Base-by-base conservation (phyloP, 148 eudicot genomes). In the Amaranthus palmeri region DNA sequence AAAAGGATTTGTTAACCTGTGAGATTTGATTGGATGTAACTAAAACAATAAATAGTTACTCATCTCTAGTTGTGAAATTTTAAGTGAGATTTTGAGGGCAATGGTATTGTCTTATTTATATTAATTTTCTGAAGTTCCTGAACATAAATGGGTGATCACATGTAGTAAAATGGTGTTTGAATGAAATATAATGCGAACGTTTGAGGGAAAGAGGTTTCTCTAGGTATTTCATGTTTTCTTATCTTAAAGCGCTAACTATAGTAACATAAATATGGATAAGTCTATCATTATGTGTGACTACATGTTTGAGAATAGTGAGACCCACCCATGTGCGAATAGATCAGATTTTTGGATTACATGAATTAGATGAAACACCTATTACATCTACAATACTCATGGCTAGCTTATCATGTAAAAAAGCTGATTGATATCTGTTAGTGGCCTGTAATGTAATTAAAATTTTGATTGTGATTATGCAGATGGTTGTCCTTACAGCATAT, bases 401-500 rank as follows among this genome's bases (percentile, higher is more conserved):
- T 51, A 25, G 45, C 42, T 67, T 4, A 52, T 51, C 17, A 51
- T 51, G 17, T 4, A 42, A 14, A 18, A 3, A 2, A 47, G 46
- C 57, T 49, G 57, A 67, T 17, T 2, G 57, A 5, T 25, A 36
- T n/a, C 42, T 53, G 44, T 67, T 25, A 3, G 17, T 12, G 17
- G 14, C 10, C 52, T 2, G 43, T 43, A 17, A 43, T 55, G 42
- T 42, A 54, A 14, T 51, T 13, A 11, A 65, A 4, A 18, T 48
- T 25, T 25, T 69, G 58, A 18, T 60, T 74, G 65, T 68, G 67
- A 50, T 62, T 62, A 15, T 78, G 80, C 92, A 90, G 96, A 75
- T 88, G 71, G 88, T 85, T 18, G 86, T 90, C 68, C 83, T 90
- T 69, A 88, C 88, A n/a, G 92, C 87, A 8, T 90, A 90, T 65